Evolutionary conservation across 306 rosid species (phyloP), one percentile per base, ranked within the genome.

Genomic region (Cucurbita ficifolia): DNA sequence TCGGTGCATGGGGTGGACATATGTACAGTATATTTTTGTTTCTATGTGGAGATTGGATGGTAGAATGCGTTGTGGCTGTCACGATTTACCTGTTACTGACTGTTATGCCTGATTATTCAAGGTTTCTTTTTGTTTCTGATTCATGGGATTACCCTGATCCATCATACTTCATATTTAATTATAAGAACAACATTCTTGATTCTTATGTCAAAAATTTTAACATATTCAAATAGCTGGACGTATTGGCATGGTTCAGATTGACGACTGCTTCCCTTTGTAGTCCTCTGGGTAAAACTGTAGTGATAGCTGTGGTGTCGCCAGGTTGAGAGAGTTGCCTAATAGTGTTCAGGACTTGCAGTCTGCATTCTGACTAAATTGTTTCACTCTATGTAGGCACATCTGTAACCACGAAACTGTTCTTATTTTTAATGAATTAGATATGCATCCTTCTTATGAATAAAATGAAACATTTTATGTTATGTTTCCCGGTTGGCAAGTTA

Each of bases 11-110:
- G 84, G 83, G 82, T 84, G 48, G 78, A 78, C 79, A 62, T 75
- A 77, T 93, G 98, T 93, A 93, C 97, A 88, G 94, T 90, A 79
- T 85, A 87, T 69, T 86, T 82, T 86, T 83, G 90, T 86, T 87
- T 80, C 83, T 45, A 52, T 57, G 52, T 76, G 81, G 83, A 67
- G 70, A 70, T 76, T 58, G 78, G 73, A 86, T 85, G 83, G 80
- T 87, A 85, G 85, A 81, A 75, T 79, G 76, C 81, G 79, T 79
- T 69, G 53, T 70, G 81, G 80, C 78, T 79, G 77, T 86, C 81
- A 72, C 68, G 76, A 76, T 78, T 68, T 75, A 85, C 78, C 81
- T 83, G 81, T 82, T 82, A 80, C 84, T 79, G 88, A 65, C 72
- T 80, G 42, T 77, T 65, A 65, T 81, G 89, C 83, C 83, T 83